These are phyloP conservation scores for Elymus sibiricus DNA, from an alignment of 176 grass and related monocot genomes.

Conservation along the genomic window DNA sequence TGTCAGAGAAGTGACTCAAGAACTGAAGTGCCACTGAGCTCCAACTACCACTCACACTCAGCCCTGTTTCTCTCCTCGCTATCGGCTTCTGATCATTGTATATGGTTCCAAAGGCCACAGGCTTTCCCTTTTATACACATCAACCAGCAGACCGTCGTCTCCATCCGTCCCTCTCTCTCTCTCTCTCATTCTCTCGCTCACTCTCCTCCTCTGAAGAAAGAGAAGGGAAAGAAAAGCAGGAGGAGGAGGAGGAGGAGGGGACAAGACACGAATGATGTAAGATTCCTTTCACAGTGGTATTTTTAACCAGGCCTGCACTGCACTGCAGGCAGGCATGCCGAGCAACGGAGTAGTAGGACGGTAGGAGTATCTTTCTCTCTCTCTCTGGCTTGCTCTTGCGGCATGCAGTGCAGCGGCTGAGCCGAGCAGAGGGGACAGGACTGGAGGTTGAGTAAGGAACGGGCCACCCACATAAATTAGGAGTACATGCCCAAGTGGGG, in stretches of 20 bases:
- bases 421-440: conserved; percentile 14
- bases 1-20: conserved; percentile 52
- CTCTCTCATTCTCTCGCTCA: background rate
- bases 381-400: background rate
- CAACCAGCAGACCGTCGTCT: background rate
- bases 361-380: background rate
- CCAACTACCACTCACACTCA: background rate
- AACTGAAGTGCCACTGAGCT: conserved; percentile 32
- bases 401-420: conserved; percentile 28
- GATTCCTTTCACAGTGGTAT: conserved; percentile 54
- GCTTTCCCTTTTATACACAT: conserved; percentile 52
- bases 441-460: conserved; percentile 32
- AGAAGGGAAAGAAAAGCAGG: background rate
- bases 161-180: conserved; percentile 1
- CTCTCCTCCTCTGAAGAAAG: background rate
- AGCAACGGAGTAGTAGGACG: conserved; percentile 3
- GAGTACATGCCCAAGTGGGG: background rate
- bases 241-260: conserved; percentile 31
- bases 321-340: conserved; percentile 26
- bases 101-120: conserved; percentile 50
- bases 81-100: conserved; percentile 47
- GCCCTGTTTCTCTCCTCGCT: conserved; percentile 25
- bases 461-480: background rate
- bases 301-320: conserved; percentile 29
- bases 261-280: conserved; percentile 64